Conservation (phyloP, 352 stramenopile genomes). For the Pythium scleroteichum region DNA sequence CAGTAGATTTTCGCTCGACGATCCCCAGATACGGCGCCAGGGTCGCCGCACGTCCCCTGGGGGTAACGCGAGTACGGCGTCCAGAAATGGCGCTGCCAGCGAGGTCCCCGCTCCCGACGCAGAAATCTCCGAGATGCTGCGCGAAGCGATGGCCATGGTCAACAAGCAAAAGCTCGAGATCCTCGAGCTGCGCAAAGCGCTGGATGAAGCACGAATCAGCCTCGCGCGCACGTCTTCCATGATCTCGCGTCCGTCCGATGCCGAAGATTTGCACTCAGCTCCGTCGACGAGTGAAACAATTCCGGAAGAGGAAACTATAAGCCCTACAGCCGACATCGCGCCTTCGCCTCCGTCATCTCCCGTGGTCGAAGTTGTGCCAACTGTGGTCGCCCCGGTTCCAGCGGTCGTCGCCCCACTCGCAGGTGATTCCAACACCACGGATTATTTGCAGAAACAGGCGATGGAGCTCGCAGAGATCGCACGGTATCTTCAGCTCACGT, state of each 20-base stretch:
- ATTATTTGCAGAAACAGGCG: conserved; percentile 36
- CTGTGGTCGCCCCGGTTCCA: neutral
- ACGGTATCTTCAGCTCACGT: conserved; percentile 33
- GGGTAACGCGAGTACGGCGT: conserved; percentile 20
- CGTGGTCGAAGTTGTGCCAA: neutral
- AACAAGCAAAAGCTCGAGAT: conserved; percentile 76
- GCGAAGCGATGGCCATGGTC: conserved; percentile 65
- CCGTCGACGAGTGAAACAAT: neutral
- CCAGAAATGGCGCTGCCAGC: neutral
- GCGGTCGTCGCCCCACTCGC: neutral
- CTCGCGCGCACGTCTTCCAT: conserved; percentile 13
- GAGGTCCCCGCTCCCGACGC: conserved; percentile 26
- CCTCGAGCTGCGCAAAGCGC: conserved; percentile 32
- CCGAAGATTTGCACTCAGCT: neutral
- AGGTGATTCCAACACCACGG: conserved; percentile 16
- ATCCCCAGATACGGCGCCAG: conserved; percentile 16
- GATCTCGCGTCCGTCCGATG: conserved; percentile 11
- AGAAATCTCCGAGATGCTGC: conserved; percentile 62
- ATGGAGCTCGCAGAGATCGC: conserved; percentile 41
- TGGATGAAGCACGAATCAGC: conserved; percentile 22
- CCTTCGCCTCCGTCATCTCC: neutral
- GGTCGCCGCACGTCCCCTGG: neutral
- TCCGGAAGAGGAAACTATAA: conserved; percentile 6
- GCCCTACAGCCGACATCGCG: neutral
- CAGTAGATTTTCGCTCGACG: conserved; percentile 29